Conservation (phyloP, 768 basidiomycete species). For the Agaricus sinodeliciosus region DNA sequence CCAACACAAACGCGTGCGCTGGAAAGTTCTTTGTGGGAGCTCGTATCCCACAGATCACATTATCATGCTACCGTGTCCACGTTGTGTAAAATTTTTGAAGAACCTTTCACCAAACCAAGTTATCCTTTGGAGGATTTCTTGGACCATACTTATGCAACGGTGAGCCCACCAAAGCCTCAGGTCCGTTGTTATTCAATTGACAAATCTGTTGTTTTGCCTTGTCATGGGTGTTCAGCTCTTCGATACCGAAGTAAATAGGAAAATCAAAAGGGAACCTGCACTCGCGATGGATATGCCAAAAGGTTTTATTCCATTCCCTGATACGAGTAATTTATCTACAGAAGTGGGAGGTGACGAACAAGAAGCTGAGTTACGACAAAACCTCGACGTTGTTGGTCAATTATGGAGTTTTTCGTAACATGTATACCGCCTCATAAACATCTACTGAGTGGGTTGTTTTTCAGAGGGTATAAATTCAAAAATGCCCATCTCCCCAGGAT, state of each 20-base stretch:
- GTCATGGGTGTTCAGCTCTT: conserved; percentile 60
- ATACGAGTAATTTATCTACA: too few species aligned
- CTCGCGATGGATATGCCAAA: conserved; percentile 37
- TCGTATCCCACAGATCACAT: conserved; percentile 70
- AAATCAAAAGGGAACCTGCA: conserved; percentile 76
- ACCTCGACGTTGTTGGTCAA: too few species aligned
- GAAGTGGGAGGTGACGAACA: too few species aligned
- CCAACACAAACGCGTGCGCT: conserved; percentile 77
- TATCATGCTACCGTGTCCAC: conserved; percentile 88
- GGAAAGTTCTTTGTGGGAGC: conserved; percentile 90
- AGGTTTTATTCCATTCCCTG: conserved; percentile 22
- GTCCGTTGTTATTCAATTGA: neutral
- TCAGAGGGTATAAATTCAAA: too few species aligned
- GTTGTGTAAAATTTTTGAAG: conserved; percentile 76
- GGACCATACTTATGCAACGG: conserved; percentile 87
- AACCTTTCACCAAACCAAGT: conserved; percentile 89
- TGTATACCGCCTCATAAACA: too few species aligned
- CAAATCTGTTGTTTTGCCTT: neutral
- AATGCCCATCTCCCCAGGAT: too few species aligned
- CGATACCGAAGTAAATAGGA: conserved; percentile 74
- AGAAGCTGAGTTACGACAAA: neutral
- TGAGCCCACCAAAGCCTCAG: conserved; percentile 26
- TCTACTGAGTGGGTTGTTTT: too few species aligned
- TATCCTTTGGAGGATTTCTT: conserved; percentile 94
- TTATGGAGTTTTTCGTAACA: too few species aligned